Percentiles rank a stretch among this genome's conserved stretches.
These are phyloP conservation scores for Protomyces gravidus DNA, from an alignment of 1,139 yeast species.

Conservation along the genomic window DNA sequence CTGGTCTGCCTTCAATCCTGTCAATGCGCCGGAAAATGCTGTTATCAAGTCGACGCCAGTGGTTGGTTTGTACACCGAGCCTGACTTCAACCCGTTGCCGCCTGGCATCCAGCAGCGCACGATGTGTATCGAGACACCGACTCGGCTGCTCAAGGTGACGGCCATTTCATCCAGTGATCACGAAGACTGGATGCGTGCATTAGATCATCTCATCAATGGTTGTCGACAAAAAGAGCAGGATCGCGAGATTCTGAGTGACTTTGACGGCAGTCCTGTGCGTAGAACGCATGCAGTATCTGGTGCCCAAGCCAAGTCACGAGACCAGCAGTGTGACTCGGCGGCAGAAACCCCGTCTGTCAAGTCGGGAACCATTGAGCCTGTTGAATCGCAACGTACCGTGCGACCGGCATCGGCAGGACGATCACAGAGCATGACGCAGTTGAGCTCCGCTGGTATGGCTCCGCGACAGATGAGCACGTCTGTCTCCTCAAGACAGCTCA, in stretches of 20 bases:
- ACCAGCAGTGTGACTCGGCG: not conserved
- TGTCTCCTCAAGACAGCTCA: not conserved
- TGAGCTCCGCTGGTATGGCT: not conserved
- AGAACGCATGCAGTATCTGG: no score
- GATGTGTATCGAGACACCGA: slow-evolving; percentile 68
- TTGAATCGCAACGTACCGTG: not conserved
- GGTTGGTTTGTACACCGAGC: slow-evolving; percentile 68
- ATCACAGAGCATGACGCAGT: not conserved
- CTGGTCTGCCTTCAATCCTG: slow-evolving; percentile 85
- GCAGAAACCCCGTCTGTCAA: slow-evolving; percentile 25
- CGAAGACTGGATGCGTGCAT: slow-evolving; percentile 84
- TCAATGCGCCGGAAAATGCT: slow-evolving; percentile 49
- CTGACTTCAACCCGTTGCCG: slow-evolving; percentile 82
- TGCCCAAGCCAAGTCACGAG: not conserved
- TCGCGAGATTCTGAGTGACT: slow-evolving; percentile 32
- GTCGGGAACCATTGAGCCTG: slow-evolving; percentile 39
- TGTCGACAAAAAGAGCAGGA: slow-evolving; percentile 39
- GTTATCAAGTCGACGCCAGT: slow-evolving; percentile 80
- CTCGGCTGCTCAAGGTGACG: slow-evolving; percentile 68
- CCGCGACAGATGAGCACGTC: not conserved
- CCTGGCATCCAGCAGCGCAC: slow-evolving; percentile 85
- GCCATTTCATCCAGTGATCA: slow-evolving; percentile 86
- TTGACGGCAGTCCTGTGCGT: not conserved
- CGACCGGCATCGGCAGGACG: not conserved
- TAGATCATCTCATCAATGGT: slow-evolving; percentile 69